A percentile compares a stretch with the other conserved stretches of the same genome.
Conservation (phyloP, 345 rosid species). For the Sisymbrium irio region DNA sequence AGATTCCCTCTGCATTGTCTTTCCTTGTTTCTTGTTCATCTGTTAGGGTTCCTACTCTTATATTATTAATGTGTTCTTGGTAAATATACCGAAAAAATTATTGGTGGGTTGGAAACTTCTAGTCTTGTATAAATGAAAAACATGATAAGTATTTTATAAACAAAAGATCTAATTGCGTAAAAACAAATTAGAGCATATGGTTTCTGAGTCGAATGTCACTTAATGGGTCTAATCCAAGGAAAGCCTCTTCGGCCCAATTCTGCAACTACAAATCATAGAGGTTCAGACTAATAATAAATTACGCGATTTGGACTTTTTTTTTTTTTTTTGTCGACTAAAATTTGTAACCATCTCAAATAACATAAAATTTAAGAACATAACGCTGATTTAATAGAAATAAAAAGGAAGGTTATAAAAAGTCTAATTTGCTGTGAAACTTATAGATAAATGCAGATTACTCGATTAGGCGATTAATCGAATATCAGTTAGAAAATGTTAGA, state of each 20-base stretch:
- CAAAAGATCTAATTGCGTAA: not conserved
- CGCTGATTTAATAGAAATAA: not conserved
- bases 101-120: not conserved
- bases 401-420: too few species aligned
- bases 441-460: not conserved
- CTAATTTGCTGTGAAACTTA: not conserved
- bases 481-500: not conserved
- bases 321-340: too few species aligned
- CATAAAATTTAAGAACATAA: not conserved
- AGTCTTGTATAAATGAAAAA: not conserved
- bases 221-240: not conserved
- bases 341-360: not conserved
- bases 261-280: not conserved
- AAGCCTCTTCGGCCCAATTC: conserved; percentile 8
- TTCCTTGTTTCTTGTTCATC: conserved; percentile 22
- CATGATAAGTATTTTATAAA: not conserved
- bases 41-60: conserved; percentile 8
- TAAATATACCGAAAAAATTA: not conserved
- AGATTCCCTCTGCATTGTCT: conserved; percentile 24
- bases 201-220: not conserved
- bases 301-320: too few species aligned
- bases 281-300: too few species aligned
- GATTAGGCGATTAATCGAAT: not conserved
- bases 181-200: too few species aligned
- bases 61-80: not conserved